phyloP scores from a whole-genome alignment of 306 rosid species.

The Vachellia pachyceras region DNA sequence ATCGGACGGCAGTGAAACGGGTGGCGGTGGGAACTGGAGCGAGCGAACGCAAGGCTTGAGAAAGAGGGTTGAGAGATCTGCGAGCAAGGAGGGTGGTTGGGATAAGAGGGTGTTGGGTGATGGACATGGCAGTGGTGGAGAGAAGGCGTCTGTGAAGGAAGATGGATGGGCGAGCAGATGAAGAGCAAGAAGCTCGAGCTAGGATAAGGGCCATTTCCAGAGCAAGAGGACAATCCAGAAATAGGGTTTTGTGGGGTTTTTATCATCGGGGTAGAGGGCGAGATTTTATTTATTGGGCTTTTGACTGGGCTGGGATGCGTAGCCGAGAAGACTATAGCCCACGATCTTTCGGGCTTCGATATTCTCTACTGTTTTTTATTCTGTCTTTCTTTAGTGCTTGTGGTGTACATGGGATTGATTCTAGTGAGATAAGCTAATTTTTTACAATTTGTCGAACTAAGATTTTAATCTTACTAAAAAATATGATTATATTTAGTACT shows the following conservation, averaged over 20 bases:
- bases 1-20: conserved; percentile 60
- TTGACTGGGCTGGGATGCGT: not conserved
- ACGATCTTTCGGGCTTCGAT: not conserved
- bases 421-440: too few relatives aligned
- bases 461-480: too few relatives aligned
- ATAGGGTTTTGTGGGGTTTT: not conserved
- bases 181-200: conserved; percentile 49
- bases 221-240: not conserved
- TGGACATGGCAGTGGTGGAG: conserved; percentile 12
- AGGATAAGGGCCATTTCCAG: conserved; percentile 61
- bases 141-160: conserved; percentile 43
- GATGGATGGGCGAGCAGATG: conserved; percentile 42
- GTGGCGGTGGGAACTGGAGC: conserved; percentile 17
- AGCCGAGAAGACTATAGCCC: not conserved
- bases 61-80: conserved; percentile 50
- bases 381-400: too few relatives aligned
- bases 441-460: too few relatives aligned
- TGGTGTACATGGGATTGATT: too few relatives aligned
- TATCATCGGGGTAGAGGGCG: not conserved
- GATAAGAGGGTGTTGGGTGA: conserved; percentile 45
- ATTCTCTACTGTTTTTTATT: not conserved
- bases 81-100: conserved; percentile 48
- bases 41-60: conserved; percentile 43
- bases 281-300: not conserved
- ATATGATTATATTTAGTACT: too few relatives aligned